Percentiles rank a stretch among this genome's conserved stretches.
These are phyloP conservation scores for Colletotrichum sp. DNA, from an alignment of 2,329 filamentous ascomycete genomes.

Conservation along the genomic window DNA sequence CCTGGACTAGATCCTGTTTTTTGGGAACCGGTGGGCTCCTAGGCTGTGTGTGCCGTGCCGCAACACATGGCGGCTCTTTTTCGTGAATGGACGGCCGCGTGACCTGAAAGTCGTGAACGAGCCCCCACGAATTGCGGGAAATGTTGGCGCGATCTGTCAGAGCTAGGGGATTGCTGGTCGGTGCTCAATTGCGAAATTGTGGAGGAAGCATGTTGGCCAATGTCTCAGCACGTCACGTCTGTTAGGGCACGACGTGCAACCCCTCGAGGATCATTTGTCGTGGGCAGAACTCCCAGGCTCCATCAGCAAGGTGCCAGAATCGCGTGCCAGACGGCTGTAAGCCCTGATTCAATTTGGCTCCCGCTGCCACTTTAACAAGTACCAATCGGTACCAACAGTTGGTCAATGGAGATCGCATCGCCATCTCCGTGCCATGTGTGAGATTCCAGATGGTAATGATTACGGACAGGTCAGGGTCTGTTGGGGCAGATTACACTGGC, in stretches of 20 bases:
- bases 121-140: not conserved
- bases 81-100: constrained; percentile 15
- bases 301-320: not conserved
- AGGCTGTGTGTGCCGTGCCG: not conserved
- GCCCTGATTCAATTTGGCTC: not conserved
- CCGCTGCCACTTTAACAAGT: not conserved
- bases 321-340: not conserved
- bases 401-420: constrained; percentile 8
- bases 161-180: not conserved
- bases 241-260: not conserved
- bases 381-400: not conserved
- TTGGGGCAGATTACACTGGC: constrained; percentile 17
- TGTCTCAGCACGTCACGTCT: constrained; percentile 14
- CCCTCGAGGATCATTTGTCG: not conserved
- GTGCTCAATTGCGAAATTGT: not conserved
- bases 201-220: not conserved
- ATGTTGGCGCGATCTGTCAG: not conserved
- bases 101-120: not conserved
- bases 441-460: constrained; percentile 2
- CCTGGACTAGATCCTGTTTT: not conserved
- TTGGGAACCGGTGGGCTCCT: not conserved
- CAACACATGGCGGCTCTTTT: constrained; percentile 16
- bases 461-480: not conserved
- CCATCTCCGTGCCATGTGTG: not conserved
- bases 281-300: not conserved